Conservation (phyloP, 257 asterid genomes). For the Thymus mandschuricus region DNA sequence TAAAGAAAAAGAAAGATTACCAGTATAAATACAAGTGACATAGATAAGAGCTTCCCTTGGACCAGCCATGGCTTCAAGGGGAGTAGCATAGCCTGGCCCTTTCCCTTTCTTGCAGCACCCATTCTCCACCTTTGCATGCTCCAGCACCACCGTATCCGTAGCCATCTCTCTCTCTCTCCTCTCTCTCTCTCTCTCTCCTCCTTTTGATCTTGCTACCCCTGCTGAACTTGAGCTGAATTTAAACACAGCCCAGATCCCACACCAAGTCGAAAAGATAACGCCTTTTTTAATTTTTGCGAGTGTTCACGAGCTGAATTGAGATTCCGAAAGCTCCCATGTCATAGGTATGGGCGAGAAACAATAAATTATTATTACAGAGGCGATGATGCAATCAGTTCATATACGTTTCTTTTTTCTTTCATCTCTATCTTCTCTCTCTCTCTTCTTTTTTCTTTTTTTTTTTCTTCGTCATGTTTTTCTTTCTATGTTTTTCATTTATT, state of each 20-base stretch:
- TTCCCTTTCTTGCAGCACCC: conserved; percentile 70
- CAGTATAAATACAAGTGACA: conserved; percentile 88
- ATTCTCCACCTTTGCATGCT: conserved; percentile 49
- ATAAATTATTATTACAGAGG: background rate
- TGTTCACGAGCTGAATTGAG: conserved; percentile 14
- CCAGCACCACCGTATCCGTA: conserved; percentile 50
- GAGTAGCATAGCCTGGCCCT: conserved; percentile 95
- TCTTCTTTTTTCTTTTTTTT: too few relatives aligned
- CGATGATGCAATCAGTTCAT: background rate
- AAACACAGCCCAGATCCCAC: conserved; percentile 17
- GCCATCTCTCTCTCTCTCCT: conserved; percentile 50
- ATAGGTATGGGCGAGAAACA: background rate
- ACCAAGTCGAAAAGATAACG: conserved; percentile 4
- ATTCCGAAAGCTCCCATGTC: background rate
- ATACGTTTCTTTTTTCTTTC: too few relatives aligned
- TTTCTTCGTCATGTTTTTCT: too few relatives aligned
- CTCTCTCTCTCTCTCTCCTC: background rate
- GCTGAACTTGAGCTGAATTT: background rate
- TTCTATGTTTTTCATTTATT: too few relatives aligned
- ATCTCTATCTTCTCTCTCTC: too few relatives aligned
- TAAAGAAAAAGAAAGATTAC: conserved; percentile 22
- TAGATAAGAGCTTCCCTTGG: conserved; percentile 85
- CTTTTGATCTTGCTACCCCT: background rate
- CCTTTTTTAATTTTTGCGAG: background rate
- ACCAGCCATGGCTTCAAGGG: conserved; percentile 93